These are phyloP conservation scores for Penicillium verrucosum DNA, from an alignment of 2,329 filamentous ascomycete genomes.

Conservation along the genomic window DNA sequence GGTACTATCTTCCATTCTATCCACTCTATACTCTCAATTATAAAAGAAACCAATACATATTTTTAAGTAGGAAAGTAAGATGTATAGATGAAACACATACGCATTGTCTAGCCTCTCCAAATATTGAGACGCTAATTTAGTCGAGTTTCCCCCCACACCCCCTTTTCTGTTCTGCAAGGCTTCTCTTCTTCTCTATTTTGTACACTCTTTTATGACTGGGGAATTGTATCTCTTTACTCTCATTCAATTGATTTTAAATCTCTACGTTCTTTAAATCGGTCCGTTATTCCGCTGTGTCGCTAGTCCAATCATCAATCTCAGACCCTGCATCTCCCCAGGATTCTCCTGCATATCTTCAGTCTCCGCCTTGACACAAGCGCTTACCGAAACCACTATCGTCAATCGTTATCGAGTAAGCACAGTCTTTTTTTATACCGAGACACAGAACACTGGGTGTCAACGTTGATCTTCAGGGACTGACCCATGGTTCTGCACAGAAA, in stretches of 20 bases:
- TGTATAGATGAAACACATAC: constrained; percentile 1
- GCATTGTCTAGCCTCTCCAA: not conserved
- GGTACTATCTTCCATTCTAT: not conserved
- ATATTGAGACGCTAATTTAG: constrained; percentile 5
- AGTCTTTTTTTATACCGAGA: not conserved
- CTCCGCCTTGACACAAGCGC: not conserved
- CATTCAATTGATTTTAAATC: constrained; percentile 2
- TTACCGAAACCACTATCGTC: not conserved
- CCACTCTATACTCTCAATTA: not conserved
- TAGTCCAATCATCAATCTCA: not conserved
- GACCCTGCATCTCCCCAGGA: not conserved
- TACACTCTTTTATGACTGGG: constrained; percentile 1
- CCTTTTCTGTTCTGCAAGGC: constrained; percentile 10
- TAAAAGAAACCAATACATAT: not conserved
- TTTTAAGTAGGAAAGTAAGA: not conserved
- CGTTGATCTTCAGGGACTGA: not conserved
- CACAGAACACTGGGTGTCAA: not conserved
- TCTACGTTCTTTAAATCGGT: not conserved
- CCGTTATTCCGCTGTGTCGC: not conserved
- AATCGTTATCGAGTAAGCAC: not conserved
- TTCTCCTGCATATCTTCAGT: not conserved
- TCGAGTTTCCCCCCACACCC: not conserved
- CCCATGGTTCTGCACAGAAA: constrained; percentile 7
- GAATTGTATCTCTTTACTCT: not conserved
- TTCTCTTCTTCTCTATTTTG: constrained; percentile 5